Conservation (phyloP, 257 asterid genomes). For the Solanum habrochaites region DNA sequence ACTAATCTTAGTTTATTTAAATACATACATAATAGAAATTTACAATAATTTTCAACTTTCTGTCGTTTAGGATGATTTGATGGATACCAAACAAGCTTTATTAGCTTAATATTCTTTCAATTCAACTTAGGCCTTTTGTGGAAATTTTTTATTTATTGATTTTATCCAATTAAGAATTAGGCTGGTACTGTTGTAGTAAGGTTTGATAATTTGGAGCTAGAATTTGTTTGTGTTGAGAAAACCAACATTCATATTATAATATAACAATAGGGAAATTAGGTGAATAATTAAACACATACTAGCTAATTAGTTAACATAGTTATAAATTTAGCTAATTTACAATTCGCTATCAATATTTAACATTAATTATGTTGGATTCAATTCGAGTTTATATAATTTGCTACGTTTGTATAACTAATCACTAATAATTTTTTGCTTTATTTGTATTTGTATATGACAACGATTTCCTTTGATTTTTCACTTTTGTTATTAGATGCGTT, state of each 20-base stretch:
- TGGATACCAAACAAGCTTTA: background rate
- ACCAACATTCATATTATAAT: background rate
- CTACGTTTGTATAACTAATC: too few relatives aligned
- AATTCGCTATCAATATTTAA: background rate
- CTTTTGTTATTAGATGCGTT: too few relatives aligned
- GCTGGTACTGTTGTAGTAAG: background rate
- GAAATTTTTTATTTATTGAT: background rate
- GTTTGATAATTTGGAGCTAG: background rate
- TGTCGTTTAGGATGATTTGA: background rate
- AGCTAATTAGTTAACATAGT: too few relatives aligned
- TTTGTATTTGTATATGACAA: too few relatives aligned
- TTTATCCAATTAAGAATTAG: background rate
- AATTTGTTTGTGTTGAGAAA: background rate
- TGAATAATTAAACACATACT: too few relatives aligned
- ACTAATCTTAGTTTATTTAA: background rate
- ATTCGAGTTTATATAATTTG: too few relatives aligned
- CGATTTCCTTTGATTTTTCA: background rate
- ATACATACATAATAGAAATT: background rate
- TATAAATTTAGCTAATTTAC: too few relatives aligned
- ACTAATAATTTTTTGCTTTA: too few relatives aligned
- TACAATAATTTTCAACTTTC: background rate
- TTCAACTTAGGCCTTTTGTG: background rate
- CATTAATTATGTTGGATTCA: too few relatives aligned
- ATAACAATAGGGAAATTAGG: background rate
- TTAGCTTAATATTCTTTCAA: background rate